These are phyloP conservation scores for Eucalyptus camaldulensis DNA, from an alignment of 345 rosid genomes.

Conservation along the genomic window DNA sequence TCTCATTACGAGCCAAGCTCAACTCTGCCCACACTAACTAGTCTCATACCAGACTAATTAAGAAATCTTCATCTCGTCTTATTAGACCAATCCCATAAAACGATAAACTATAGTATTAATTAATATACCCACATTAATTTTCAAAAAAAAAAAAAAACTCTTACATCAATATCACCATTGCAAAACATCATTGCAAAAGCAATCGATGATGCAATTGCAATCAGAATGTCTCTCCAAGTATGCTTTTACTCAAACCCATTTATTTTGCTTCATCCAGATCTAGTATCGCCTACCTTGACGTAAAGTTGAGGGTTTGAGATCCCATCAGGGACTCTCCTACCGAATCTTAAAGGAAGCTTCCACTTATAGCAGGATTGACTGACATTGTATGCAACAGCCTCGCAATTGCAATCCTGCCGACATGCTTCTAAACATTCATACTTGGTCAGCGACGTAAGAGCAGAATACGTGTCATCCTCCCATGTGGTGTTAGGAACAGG, in stretches of 20 bases:
- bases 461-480: not conserved
- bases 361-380: not conserved
- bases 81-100: too few species aligned
- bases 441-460: not conserved
- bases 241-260: not conserved
- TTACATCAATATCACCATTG: not conserved
- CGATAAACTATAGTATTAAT: too few species aligned
- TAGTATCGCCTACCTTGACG: not conserved
- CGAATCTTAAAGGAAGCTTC: slow-evolving; percentile 6
- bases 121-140: too few species aligned
- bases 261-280: not conserved
- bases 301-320: not conserved
- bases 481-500: not conserved
- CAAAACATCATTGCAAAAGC: not conserved
- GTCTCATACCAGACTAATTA: too few species aligned
- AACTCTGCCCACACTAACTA: too few species aligned
- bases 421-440: slow-evolving; percentile 1
- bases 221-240: not conserved
- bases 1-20: too few species aligned
- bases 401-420: slow-evolving; percentile 8
- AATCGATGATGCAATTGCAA: not conserved
- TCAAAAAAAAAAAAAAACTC: too few species aligned
- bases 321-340: not conserved
- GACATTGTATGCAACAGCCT: not conserved
- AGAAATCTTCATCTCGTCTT: too few species aligned